These are phyloP conservation scores for Zymoseptoria ardabiliae DNA, from an alignment of 2,329 filamentous ascomycete genomes.

Conservation along the genomic window DNA sequence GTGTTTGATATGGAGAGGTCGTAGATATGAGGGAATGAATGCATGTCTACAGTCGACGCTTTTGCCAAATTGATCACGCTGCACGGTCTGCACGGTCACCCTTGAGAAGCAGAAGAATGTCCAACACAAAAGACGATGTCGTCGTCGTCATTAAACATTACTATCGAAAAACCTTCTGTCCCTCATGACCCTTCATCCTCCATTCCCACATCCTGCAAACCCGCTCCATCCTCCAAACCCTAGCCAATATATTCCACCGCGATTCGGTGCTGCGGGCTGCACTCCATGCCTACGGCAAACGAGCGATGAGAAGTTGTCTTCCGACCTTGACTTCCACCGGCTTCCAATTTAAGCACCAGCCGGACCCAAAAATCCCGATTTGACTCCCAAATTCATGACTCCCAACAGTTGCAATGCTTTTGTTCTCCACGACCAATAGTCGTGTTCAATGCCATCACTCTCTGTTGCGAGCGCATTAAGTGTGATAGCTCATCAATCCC, in stretches of 20 bases:
- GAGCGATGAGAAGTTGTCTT: neutral
- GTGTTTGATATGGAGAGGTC: conserved; percentile 44
- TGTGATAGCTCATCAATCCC: neutral
- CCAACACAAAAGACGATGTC: neutral
- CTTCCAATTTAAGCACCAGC: neutral
- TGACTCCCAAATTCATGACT: neutral
- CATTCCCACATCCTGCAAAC: neutral
- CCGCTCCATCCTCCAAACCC: neutral
- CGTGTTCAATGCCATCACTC: neutral
- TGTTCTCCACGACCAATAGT: neutral
- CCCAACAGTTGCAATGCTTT: neutral
- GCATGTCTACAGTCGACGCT: neutral
- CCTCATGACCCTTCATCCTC: neutral
- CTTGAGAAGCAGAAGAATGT: neutral
- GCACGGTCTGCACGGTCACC: neutral
- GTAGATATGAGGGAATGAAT: neutral
- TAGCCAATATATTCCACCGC: neutral
- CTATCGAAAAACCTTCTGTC: neutral
- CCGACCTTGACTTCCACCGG: neutral
- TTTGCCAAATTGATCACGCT: neutral
- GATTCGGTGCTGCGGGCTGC: no score
- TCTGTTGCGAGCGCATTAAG: neutral
- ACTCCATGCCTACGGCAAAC: neutral
- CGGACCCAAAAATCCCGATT: no score
- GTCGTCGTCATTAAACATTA: neutral